Evolutionary conservation across 2,329 filamentous ascomycete genomes (phyloP), one percentile per base, ranked within the genome.

Genomic region (Bipolaris sorokiniana): DNA sequence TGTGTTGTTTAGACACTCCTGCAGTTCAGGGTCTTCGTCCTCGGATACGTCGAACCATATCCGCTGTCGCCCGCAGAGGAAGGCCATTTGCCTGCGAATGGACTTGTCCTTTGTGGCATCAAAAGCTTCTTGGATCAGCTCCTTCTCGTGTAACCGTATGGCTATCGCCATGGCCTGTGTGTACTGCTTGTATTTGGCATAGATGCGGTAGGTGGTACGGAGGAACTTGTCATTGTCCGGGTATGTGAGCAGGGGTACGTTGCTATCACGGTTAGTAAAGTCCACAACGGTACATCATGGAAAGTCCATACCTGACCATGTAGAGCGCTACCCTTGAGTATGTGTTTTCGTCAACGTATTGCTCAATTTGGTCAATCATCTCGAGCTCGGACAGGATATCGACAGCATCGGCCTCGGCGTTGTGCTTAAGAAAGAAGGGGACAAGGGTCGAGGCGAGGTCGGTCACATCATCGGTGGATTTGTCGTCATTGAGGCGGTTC

Each of bases 161-260:
- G 96, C 94, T 58, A 99, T 84, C 13, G 95, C 89, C 77, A 98
- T 93, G 3, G 96, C 96, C 77, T 97, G 93, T 3, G 94, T 90
- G 67, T 93, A 88, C 76, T 97, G 92, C 71, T 95, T 91, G 82
- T 97, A 96, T 67, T 91, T 85, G 68, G 92, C 89, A 80, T 99
- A 99, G 73, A 99, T 96, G 63, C 89, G 86, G 80, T 98, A 95
- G 46, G 94, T 93, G 7, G 94, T 96, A 64, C 88, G 89, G 58
- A 99, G 88, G 79, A 99, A 98, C 69, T 91, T 88, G 74, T 97
- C 91, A 78, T 99, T 97, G 78, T 99, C 95, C 41, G 95, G 95
- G 73, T 96, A 98, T 51, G 95, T 97, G 76, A 99, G 87, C 18
- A 99, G 86, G 73, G 95, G 96, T 66, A 99, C 95, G 91, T 98